Base-by-base conservation (phyloP, 495 filamentous ascomycete species). In the Polyplosphaeria fusca region DNA sequence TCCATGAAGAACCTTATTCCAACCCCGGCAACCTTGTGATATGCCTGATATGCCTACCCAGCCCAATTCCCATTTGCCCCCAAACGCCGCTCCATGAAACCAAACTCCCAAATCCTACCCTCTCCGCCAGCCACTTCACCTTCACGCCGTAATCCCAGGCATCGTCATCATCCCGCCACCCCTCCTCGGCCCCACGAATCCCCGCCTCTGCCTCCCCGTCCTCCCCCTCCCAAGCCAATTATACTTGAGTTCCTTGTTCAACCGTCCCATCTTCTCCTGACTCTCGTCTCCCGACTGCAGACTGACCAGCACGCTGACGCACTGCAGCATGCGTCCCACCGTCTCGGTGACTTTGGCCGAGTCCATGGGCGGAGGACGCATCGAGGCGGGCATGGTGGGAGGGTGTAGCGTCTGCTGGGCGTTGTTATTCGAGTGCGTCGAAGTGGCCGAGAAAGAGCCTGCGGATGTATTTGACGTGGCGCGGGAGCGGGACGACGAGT, bases 261-360 rank as follows among this genome's bases (percentile, higher is more conserved):
- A 75, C 61, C 88, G 77, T 52, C 95, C 89, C 65, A 96, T 86
- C 72, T 82, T 86, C 45, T 79, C 80, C 71, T 94, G 91, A 0
- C 77, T 70, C n/a, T 84, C 81, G 60, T 94, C 88, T 4, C 78
- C 77, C 1, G 74, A 82, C 66, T 86, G 84, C 12, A 94, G 81
- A 60, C 84, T 85, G 9, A 88, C 86, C 1, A 97, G 76, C 9
- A 98, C 92, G 63, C 84, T 88, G 69, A 98, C 85, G 67, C 94
- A 98, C 72, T 98, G 93, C 57, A 98, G 79, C 91, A 98, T 94
- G 52, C 94, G 79, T 1, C 89, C 93, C 7, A 95, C 92, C 49
- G 89, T 95, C 56, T 96, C 91, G 13, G 93, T 96, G 23, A 95
- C 80, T 55, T 91, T 85, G 22, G 90, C 88, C n/a, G 82, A 83